Evolutionary conservation across 1,139 yeast species (phyloP), one percentile per base, ranked within the genome.

Genomic region (Yamadazyma triangularis): DNA sequence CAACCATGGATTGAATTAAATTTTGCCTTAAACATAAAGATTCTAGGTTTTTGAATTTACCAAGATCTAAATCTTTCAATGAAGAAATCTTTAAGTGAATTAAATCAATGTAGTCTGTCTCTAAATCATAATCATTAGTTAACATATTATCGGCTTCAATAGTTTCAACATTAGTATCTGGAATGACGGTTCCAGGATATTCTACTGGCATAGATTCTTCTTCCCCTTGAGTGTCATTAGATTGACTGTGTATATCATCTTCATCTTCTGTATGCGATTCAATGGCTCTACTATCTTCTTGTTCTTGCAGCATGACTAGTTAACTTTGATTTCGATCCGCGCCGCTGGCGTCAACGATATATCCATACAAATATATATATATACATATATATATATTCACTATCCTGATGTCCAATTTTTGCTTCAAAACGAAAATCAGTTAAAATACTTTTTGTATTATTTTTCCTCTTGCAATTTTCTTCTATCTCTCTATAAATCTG

Each of bases 1-100:
- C 93, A 28, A 79, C 74, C 29, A 89, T 70, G 13, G 84, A 75
- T 21, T 85, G 79, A 27, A 93, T 64, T 39, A 87, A 62, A 54
- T 93, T 93, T 51, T 89, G 96, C 47, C 99, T 75, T 39, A 93
- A 68, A 40, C 91, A 83, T 20, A 91, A 60, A 2, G 69, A 53
- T 47, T 74, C 78, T 38, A 87, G 60, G 25, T 73, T 58, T 1
- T 56, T 56, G 53, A 86, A 85, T 30, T 89, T 59, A 9, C 52
- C 53, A 30, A 91, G 62, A 23, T 77, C 68, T 42, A 91, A 66
- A 34, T 75, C 88, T 33, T 76, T 79, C 43, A 89, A 56, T 1
- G 87, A 75, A 10, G 64, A 50, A 31, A 89, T 79, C 58, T 86
- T 86, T 48, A 86, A 58, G 54, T 91, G 97, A 23, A 88, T 73